These are phyloP conservation scores for Chaetomium strumarium DNA, from an alignment of 2,329 filamentous ascomycete genomes.

Conservation along the genomic window DNA sequence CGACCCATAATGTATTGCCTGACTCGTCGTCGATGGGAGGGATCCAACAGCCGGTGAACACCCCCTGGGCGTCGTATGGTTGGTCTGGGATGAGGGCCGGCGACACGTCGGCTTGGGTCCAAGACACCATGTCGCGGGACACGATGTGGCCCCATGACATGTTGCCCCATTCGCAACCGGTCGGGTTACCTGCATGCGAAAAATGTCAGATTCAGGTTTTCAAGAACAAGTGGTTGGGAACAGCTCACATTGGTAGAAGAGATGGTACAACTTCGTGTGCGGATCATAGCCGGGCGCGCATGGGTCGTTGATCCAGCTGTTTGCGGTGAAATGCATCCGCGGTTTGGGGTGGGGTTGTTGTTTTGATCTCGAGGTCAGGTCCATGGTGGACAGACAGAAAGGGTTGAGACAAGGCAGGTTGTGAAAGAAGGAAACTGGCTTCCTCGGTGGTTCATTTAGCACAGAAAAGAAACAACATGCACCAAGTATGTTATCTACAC, in stretches of 20 bases:
- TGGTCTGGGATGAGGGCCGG: neutral
- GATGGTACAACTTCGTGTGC: conserved; percentile 1
- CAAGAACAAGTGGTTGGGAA: neutral
- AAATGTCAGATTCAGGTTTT: neutral
- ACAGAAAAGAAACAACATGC: neutral
- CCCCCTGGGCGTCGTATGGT: conserved; percentile 1
- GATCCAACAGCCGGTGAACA: neutral
- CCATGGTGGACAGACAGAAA: neutral
- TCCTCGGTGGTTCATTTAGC: neutral
- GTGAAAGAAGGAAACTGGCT: neutral
- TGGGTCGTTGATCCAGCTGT: conserved; percentile 5
- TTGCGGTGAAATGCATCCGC: conserved; percentile 3
- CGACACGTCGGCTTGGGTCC: neutral
- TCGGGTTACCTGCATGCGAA: neutral
- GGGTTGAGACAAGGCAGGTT: neutral
- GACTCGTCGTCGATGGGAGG: neutral
- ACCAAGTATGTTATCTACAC: neutral
- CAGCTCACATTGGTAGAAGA: conserved; percentile 5
- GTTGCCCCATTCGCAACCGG: conserved; percentile 1
- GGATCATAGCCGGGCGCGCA: conserved; percentile 5
- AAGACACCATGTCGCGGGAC: neutral
- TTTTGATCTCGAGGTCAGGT: neutral
- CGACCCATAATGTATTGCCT: neutral
- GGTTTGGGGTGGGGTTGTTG: neutral
- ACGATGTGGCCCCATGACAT: conserved; percentile 1